A percentile compares a stretch with the other conserved stretches of the same genome.
Evolutionary conservation across 192 early-diverging fungal genomes (phyloP).

Genomic region (Backusella mclennaniae): DNA sequence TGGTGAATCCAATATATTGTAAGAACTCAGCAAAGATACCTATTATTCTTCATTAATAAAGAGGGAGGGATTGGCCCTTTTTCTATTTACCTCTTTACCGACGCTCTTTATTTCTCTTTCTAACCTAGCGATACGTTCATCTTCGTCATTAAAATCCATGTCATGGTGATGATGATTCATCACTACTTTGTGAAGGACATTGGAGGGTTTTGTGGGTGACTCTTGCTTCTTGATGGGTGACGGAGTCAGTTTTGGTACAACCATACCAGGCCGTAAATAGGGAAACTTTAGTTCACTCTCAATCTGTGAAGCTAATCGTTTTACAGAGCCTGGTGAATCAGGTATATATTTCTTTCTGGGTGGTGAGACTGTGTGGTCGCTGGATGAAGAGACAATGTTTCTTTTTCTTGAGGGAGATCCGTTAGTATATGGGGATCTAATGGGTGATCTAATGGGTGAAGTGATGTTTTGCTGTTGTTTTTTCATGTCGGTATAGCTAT

Average conservation of each 20-base stretch:
- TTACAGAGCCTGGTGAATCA: background rate
- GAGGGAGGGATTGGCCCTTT: too few relatives aligned
- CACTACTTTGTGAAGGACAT: background rate
- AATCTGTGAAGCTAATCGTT: background rate
- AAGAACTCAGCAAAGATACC: background rate
- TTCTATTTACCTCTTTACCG: background rate
- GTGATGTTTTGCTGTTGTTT: background rate
- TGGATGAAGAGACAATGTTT: background rate
- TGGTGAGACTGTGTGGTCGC: background rate
- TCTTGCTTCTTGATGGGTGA: background rate
- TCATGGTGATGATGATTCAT: background rate
- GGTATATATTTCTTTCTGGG: constrained; percentile 2
- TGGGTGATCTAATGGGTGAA: background rate
- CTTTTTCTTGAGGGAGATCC: background rate
- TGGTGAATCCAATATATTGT: background rate
- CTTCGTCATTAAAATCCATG: background rate
- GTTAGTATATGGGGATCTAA: background rate
- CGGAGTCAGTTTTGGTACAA: background rate
- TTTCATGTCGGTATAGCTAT: background rate
- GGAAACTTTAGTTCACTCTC: background rate
- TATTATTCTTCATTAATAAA: background rate
- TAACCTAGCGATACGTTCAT: background rate
- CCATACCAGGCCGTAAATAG: background rate
- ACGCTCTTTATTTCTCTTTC: constrained; percentile 2
- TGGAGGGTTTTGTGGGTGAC: background rate